These are phyloP conservation scores for Cryptosporidium sp. DNA, from an alignment of 169 alveolate genomes.

Conservation along the genomic window DNA sequence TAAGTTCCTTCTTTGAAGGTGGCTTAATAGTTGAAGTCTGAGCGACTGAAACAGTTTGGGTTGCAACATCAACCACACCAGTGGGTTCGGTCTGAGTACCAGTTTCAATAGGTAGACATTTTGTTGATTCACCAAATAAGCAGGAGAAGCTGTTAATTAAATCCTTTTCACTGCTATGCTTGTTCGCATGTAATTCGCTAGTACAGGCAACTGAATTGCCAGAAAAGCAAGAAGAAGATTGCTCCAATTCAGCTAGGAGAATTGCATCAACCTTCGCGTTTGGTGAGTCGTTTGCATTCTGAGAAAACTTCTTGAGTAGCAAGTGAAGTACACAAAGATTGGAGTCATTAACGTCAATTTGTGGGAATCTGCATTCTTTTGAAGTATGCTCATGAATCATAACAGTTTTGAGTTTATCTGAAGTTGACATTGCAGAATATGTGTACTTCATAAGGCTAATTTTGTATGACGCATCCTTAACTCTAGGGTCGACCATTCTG, in stretches of 20 bases:
- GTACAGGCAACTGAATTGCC: neutral
- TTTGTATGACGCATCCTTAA: neutral
- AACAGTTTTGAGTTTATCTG: neutral
- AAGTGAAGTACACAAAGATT: neutral
- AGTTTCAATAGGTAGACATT: neutral
- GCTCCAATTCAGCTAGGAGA: neutral
- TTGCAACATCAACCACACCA: neutral
- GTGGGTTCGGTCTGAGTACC: neutral
- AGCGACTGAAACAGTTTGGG: neutral
- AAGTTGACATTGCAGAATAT: neutral
- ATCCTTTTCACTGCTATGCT: neutral
- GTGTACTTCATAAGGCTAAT: conserved; percentile 4
- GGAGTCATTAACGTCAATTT: neutral
- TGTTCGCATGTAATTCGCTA: neutral
- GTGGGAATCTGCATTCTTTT: conserved; percentile 1
- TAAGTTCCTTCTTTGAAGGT: neutral
- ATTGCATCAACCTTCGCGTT: neutral
- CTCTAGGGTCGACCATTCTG: neutral
- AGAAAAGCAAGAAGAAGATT: neutral
- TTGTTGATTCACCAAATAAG: neutral
- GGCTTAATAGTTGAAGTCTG: neutral
- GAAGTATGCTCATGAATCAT: neutral
- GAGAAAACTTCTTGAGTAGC: neutral
- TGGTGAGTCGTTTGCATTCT: neutral
- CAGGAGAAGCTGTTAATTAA: neutral